These are phyloP conservation scores for Stachybotrys elegans DNA, from an alignment of 2,329 filamentous ascomycete species.

Conservation along the genomic window DNA sequence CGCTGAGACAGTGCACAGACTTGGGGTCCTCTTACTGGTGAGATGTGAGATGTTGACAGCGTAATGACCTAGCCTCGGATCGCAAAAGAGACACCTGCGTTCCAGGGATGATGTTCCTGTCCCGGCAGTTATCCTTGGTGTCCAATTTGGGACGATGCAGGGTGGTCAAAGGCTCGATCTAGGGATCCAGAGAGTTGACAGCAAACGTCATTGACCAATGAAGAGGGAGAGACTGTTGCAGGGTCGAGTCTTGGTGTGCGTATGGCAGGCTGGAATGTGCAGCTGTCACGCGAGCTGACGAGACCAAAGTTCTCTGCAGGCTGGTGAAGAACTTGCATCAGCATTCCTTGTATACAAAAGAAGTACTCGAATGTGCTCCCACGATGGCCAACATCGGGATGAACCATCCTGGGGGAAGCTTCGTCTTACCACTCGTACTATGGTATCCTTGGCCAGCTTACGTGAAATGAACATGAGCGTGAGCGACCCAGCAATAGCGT, in stretches of 20 bases:
- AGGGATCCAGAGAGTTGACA: constrained; percentile 11
- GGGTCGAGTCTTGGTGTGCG: constrained; percentile 7
- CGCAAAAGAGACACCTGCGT: constrained; percentile 32
- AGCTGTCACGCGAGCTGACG: not conserved
- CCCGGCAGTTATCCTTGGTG: constrained; percentile 12
- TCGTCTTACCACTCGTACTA: too few relatives aligned
- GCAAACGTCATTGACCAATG: constrained; percentile 12
- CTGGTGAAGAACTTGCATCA: too few relatives aligned
- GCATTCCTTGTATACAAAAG: too few relatives aligned
- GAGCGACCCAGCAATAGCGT: not conserved
- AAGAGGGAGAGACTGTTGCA: constrained; percentile 10
- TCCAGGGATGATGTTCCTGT: constrained; percentile 26
- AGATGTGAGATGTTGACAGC: constrained; percentile 23
- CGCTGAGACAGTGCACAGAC: constrained; percentile 29
- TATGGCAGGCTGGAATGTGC: not conserved
- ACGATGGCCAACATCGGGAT: too few relatives aligned
- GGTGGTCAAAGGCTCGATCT: constrained; percentile 14
- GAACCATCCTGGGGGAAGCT: too few relatives aligned
- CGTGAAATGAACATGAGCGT: not conserved
- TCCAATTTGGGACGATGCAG: constrained; percentile 4
- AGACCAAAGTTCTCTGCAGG: too few relatives aligned
- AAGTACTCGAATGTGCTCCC: too few relatives aligned
- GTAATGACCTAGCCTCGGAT: constrained; percentile 28
- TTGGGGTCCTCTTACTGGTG: constrained; percentile 26
- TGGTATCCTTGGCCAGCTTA: not conserved